These are phyloP conservation scores for Perilla frutescens DNA, from an alignment of 257 asterid genomes.

Conservation along the genomic window DNA sequence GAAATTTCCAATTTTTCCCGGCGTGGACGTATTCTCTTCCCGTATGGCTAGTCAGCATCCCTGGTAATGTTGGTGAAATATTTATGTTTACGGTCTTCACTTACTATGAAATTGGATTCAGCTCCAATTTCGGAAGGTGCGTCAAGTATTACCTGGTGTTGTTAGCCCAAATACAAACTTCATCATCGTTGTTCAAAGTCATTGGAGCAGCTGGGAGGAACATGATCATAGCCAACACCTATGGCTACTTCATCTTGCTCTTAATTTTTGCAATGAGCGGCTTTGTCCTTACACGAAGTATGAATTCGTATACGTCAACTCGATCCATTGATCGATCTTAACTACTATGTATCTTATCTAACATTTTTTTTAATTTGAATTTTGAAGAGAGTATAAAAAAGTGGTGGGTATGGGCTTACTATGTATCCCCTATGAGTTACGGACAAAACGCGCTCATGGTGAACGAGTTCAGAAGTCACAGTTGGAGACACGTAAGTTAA, in stretches of 20 bases:
- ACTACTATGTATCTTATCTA: neutral
- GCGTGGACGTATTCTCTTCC: conserved; percentile 59
- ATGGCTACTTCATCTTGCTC: conserved; percentile 54
- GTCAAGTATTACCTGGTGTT: conserved; percentile 53
- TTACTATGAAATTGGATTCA: conserved; percentile 61
- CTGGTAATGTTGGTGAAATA: conserved; percentile 44
- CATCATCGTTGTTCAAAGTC: conserved; percentile 56
- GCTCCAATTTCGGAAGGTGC: conserved; percentile 53
- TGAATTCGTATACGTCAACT: neutral
- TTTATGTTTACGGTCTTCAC: conserved; percentile 42
- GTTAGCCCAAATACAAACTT: conserved; percentile 43
- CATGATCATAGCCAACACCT: conserved; percentile 62
- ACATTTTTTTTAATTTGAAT: neutral
- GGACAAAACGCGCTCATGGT: conserved; percentile 51
- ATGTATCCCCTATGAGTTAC: conserved; percentile 52
- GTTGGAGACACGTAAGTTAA: conserved; percentile 51
- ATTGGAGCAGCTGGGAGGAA: conserved; percentile 64
- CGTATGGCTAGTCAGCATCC: conserved; percentile 43
- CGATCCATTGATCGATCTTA: neutral
- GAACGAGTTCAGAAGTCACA: conserved; percentile 59
- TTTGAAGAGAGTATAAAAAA: conserved; percentile 41
- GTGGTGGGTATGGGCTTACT: conserved; percentile 54
- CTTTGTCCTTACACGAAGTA: conserved; percentile 59
- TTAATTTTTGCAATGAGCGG: conserved; percentile 51
- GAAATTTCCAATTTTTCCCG: conserved; percentile 53